Evolutionary conservation across 192 early-diverging fungal species (phyloP), one percentile per base, ranked within the genome.

Genomic region (Coemansia sp.): DNA sequence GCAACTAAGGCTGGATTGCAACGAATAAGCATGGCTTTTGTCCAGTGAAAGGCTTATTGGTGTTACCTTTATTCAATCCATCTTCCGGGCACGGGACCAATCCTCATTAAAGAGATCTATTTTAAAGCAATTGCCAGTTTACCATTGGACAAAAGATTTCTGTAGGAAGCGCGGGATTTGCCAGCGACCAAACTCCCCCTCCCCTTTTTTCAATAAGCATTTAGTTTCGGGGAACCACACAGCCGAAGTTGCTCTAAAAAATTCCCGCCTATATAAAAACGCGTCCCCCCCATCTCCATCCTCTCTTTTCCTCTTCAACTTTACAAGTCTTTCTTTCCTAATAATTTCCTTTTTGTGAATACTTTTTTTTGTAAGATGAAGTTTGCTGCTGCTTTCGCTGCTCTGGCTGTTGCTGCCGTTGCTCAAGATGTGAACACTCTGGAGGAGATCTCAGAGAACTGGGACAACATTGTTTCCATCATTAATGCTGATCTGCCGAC

Each of bases 401-500:
- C 53, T 15, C 19, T 61, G 33, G 64, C 57, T 19, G 52, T 47
- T 15, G 37, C 26, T 39, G 62, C 53, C 31, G 35, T 30, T 2
- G 57, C 61, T 31, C 57, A 54, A 11, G 48, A 55, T 41, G 53
- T 55, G 23, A 55, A 75, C 55, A 62, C 65, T 16, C 45, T 75
- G 41, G 28, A 46, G 28, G 56, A 68, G 61, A 68, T 75, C 61
- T 68, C 65, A 2, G 40, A 28, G 15, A 62, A 75, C 54, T 75
- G 72, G 72, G 53, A 52, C 21, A 40, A 41, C 12, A 63, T 75
- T 31, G 57, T 55, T 41, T 53, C 53, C 44, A 50, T 68, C 28
- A 68, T 75, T 53, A 68, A 75, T 49, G 61, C 10, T 21, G 72
- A 68, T 19, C 58, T 75, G 57, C 65, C 65, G 1, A 31, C 41